Percentiles rank a stretch among this genome's conserved stretches.
These are phyloP conservation scores for Aspergillus ochraceus DNA, from an alignment of 2,329 filamentous ascomycete species.

Conservation along the genomic window DNA sequence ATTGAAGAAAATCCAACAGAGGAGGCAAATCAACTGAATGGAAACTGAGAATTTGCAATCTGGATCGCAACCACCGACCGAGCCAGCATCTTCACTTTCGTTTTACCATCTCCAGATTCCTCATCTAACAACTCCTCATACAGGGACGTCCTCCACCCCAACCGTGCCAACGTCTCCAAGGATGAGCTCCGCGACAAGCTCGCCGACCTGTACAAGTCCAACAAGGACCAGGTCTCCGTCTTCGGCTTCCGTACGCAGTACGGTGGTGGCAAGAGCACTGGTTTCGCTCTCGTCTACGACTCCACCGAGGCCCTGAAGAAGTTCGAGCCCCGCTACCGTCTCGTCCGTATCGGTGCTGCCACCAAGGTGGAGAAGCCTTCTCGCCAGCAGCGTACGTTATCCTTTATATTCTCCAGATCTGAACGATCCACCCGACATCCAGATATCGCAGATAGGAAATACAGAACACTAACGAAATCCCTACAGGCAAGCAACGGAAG, in stretches of 20 bases:
- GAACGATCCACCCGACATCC: background rate
- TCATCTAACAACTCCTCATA: constrained; percentile 13
- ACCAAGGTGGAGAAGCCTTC: constrained; percentile 95
- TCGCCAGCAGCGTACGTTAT: constrained; percentile 88
- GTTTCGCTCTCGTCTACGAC: constrained; percentile 98
- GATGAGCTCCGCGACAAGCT: constrained; percentile 97
- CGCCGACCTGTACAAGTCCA: constrained; percentile 93
- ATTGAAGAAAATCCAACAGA: background rate
- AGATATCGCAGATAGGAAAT: background rate
- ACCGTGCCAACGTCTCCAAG: constrained; percentile 98
- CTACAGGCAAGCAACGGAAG: constrained; percentile 98
- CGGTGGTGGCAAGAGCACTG: constrained; percentile 99
- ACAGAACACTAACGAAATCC: background rate
- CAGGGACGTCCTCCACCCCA: constrained; percentile 99
- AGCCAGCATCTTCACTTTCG: constrained; percentile 4
- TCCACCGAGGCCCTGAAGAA: constrained; percentile 98
- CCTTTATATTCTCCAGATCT: background rate
- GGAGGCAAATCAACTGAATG: background rate
- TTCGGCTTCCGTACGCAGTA: constrained; percentile 99
- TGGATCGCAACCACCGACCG: background rate
- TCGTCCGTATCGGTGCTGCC: constrained; percentile 89
- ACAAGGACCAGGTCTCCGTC: constrained; percentile 95
- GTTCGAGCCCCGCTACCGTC: constrained; percentile 98
- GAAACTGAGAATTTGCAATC: background rate
- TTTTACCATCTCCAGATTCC: constrained; percentile 23